Evolutionary conservation across 345 rosid species (phyloP).

Genomic region (Murraya koenigii): DNA sequence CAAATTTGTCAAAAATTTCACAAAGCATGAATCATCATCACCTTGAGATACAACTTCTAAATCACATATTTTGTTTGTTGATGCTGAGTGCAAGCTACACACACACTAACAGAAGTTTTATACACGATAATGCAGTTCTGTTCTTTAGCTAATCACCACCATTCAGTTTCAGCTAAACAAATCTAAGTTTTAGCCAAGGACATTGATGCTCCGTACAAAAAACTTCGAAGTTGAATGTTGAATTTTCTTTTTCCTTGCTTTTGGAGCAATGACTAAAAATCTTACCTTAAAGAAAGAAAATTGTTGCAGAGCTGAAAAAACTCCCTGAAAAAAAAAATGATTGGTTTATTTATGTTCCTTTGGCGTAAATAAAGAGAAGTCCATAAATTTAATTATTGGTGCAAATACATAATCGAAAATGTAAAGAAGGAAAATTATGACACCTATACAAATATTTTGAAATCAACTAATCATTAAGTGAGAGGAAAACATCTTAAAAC

Average conservation of each 20-base stretch:
- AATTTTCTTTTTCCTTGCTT: neutral
- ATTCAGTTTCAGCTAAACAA: no score
- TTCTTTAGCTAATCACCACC: neutral
- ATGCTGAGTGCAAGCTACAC: neutral
- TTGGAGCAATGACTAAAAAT: neutral
- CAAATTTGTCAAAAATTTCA: neutral
- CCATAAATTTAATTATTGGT: neutral
- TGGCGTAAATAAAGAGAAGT: neutral
- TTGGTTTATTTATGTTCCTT: neutral
- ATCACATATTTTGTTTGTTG: neutral
- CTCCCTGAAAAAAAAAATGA: neutral
- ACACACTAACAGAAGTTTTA: neutral
- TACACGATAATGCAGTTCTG: neutral
- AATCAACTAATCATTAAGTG: no score
- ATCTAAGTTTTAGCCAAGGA: neutral
- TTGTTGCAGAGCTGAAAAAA: neutral
- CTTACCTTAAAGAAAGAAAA: constrained; percentile 24
- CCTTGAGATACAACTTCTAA: neutral
- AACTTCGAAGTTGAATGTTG: no score
- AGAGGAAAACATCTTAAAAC: no score
- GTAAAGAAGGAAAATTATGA: neutral
- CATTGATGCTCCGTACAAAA: neutral
- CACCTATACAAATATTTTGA: no score
- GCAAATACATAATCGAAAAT: neutral
- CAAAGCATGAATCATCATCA: neutral